phyloP scores from a whole-genome alignment of 2,329 filamentous ascomycete species.

The Cytospora leucostoma region DNA sequence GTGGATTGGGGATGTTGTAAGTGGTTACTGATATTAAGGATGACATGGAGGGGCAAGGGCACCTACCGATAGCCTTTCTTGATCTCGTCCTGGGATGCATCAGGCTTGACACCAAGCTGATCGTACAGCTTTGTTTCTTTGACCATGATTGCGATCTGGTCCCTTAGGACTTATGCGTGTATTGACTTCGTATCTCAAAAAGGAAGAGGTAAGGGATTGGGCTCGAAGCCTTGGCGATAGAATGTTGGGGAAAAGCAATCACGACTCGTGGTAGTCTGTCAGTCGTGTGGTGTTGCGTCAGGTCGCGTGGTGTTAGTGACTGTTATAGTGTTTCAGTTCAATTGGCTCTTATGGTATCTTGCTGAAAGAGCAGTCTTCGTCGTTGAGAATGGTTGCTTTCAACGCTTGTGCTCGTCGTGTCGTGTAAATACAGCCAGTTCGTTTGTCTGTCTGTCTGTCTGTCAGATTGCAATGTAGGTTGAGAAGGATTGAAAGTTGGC shows the following conservation, averaged over 20 bases:
- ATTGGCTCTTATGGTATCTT: neutral
- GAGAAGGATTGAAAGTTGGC: conserved; percentile 6
- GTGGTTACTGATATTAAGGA: neutral
- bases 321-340: neutral
- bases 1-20: neutral
- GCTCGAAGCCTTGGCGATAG: conserved; percentile 17
- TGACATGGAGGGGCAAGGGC: neutral
- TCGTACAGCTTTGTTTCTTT: conserved; percentile 97
- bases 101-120: conserved; percentile 73
- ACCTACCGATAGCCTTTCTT: conserved; percentile 90
- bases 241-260: conserved; percentile 8
- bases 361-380: neutral
- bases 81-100: conserved; percentile 87
- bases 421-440: neutral
- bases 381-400: neutral
- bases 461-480: neutral
- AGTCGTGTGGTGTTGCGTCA: conserved; percentile 12
- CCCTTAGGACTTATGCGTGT: neutral
- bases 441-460: too few relatives aligned
- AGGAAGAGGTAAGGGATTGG: neutral
- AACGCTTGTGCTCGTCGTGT: neutral
- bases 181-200: neutral
- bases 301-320: conserved; percentile 15
- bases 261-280: conserved; percentile 2
- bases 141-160: conserved; percentile 65